phyloP scores from a whole-genome alignment of 495 filamentous ascomycete genomes.

The Podospora fimiseda region DNA sequence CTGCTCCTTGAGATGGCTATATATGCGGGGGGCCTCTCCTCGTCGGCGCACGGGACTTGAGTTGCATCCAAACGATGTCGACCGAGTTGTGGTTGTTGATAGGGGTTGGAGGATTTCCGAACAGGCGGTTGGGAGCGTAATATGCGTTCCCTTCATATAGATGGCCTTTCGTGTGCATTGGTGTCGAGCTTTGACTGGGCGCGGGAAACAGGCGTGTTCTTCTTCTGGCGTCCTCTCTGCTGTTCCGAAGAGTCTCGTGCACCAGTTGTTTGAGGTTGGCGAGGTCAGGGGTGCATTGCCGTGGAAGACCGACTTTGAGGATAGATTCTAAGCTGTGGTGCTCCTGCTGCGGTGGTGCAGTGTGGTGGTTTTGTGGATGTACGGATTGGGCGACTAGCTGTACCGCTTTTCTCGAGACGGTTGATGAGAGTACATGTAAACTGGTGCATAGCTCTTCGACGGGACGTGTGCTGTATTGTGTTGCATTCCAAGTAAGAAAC shows the following conservation, averaged over 20 bases:
- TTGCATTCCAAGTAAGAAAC: neutral
- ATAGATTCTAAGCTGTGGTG: neutral
- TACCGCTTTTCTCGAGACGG: neutral
- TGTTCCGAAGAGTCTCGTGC: neutral
- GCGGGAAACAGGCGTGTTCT: no score
- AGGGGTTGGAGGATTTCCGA: no score
- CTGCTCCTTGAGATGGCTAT: neutral
- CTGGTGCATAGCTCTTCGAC: neutral
- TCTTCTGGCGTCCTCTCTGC: no score
- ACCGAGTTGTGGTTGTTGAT: neutral
- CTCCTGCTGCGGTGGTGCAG: neutral
- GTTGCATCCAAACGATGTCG: conserved; percentile 1
- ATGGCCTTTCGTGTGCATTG: neutral
- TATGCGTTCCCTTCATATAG: neutral
- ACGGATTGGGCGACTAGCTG: neutral
- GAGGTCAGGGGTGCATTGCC: neutral
- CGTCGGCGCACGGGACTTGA: neutral
- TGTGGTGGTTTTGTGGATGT: neutral
- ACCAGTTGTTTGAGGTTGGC: neutral
- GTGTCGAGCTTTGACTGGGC: no score
- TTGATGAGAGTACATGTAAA: neutral
- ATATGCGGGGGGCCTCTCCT: neutral
- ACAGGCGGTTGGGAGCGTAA: no score
- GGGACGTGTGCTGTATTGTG: neutral
- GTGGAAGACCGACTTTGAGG: neutral